These are phyloP conservation scores for Withania somnifera DNA, from an alignment of 305 asterid genomes.

Conservation along the genomic window DNA sequence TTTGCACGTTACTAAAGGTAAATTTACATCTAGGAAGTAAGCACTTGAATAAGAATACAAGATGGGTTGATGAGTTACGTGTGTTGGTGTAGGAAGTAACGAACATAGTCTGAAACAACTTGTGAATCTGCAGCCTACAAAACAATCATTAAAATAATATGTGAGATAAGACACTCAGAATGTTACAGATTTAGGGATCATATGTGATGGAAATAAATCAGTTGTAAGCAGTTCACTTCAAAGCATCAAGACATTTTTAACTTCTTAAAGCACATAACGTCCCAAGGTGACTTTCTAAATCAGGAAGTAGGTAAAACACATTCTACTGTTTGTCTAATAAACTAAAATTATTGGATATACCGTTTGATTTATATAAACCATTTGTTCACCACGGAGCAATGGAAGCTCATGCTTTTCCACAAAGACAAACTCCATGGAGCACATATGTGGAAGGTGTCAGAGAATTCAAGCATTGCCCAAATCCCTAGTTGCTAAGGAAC, in stretches of 20 bases:
- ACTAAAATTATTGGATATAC: not conserved
- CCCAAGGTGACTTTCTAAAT: not conserved
- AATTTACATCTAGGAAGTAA: not conserved
- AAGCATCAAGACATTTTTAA: not conserved
- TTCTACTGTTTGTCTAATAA: not conserved
- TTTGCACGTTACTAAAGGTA: not conserved
- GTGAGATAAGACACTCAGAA: not conserved
- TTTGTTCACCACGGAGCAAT: not conserved
- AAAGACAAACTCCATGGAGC: not conserved
- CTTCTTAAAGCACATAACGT: not conserved
- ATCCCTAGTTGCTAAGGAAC: not conserved
- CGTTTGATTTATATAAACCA: not conserved
- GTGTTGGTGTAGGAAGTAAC: constrained; percentile 88
- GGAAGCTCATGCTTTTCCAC: not conserved
- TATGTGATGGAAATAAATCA: not conserved
- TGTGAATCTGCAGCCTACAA: constrained; percentile 93
- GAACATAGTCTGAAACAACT: constrained; percentile 80
- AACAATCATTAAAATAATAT: constrained; percentile 3
- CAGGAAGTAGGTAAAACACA: not conserved
- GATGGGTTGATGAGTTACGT: constrained; percentile 24
- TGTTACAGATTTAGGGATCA: not conserved
- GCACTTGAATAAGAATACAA: not conserved
- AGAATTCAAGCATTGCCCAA: not conserved
- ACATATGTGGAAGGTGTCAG: not conserved
- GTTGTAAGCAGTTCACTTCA: not conserved